Evolutionary conservation across 2,329 filamentous ascomycete genomes (phyloP).

Genomic region (Aspergillus clavatus): DNA sequence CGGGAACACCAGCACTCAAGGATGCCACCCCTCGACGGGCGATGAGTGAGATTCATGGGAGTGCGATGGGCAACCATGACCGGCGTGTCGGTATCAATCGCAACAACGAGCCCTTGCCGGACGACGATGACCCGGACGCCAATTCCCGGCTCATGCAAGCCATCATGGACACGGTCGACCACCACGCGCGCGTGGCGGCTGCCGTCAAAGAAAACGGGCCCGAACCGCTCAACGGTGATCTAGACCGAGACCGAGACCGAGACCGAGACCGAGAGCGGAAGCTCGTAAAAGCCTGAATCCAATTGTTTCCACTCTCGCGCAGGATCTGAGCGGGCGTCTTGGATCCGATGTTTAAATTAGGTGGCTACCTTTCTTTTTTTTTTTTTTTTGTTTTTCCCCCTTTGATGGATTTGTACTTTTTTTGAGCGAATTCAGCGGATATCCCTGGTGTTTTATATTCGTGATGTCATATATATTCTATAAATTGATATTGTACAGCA

Average conservation of each 20-base stretch:
- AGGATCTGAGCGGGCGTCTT: neutral
- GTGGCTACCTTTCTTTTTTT: constrained; percentile 5
- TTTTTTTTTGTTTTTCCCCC: no score
- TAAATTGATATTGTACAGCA: constrained; percentile 3
- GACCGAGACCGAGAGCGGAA: constrained; percentile 26
- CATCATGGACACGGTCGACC: constrained; percentile 40
- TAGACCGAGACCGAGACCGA: constrained; percentile 18
- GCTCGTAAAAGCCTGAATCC: constrained; percentile 21
- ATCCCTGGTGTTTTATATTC: constrained; percentile 14
- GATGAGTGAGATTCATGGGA: constrained; percentile 34
- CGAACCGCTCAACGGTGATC: constrained; percentile 19
- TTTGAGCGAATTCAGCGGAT: constrained; percentile 24
- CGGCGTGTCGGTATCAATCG: constrained; percentile 17
- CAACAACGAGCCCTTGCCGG: constrained; percentile 12
- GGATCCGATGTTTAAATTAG: constrained; percentile 4
- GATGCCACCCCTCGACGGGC: constrained; percentile 34
- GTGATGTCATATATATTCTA: constrained; percentile 3
- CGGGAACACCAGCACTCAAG: constrained; percentile 17
- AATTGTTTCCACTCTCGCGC: constrained; percentile 3
- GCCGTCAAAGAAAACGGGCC: constrained; percentile 26
- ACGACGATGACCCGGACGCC: constrained; percentile 37
- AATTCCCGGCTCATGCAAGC: constrained; percentile 40
- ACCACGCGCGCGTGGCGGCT: constrained; percentile 33
- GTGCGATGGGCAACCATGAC: constrained; percentile 16
- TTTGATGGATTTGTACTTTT: constrained; percentile 9